phyloP scores from a whole-genome alignment of 148 eudicot genomes.

The Nyssa sinensis region DNA sequence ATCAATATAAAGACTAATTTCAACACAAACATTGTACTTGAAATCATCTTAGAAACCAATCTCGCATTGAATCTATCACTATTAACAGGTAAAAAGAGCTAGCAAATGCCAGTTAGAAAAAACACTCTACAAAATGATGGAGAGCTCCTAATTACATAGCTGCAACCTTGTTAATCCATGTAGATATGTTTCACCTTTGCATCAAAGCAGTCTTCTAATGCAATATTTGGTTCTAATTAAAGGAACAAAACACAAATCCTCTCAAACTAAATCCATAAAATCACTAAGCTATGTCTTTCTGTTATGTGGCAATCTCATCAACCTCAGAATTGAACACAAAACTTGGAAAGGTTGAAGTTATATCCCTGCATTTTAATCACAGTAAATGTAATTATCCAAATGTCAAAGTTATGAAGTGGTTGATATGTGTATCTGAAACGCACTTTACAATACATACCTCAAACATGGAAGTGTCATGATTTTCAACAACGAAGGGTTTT shows the following conservation, averaged over 20 bases:
- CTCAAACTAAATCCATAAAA: neutral
- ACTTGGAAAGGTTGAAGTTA: constrained; percentile 76
- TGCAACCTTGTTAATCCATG: no score
- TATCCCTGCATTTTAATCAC: constrained; percentile 54
- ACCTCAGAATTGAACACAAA: constrained; percentile 76
- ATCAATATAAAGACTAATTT: no score
- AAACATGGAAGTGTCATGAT: constrained; percentile 94
- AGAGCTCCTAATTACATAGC: no score
- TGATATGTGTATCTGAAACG: neutral
- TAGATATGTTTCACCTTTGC: no score
- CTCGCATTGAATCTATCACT: no score
- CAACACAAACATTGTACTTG: no score
- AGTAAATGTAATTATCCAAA: neutral
- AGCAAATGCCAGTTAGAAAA: no score
- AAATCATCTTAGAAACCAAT: no score
- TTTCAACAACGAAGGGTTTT: constrained; percentile 76
- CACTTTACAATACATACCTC: constrained; percentile 42
- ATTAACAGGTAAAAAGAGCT: no score
- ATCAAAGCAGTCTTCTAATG: no score
- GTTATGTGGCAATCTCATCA: constrained; percentile 56
- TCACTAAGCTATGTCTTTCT: constrained; percentile 3
- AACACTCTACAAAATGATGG: no score
- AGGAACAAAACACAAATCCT: neutral
- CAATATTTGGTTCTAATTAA: no score
- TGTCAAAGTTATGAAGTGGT: neutral